A percentile compares a stretch with the other conserved stretches of the same genome.
phyloP scores from a whole-genome alignment of 768 basidiomycete species.

The Mycena indigotica region DNA sequence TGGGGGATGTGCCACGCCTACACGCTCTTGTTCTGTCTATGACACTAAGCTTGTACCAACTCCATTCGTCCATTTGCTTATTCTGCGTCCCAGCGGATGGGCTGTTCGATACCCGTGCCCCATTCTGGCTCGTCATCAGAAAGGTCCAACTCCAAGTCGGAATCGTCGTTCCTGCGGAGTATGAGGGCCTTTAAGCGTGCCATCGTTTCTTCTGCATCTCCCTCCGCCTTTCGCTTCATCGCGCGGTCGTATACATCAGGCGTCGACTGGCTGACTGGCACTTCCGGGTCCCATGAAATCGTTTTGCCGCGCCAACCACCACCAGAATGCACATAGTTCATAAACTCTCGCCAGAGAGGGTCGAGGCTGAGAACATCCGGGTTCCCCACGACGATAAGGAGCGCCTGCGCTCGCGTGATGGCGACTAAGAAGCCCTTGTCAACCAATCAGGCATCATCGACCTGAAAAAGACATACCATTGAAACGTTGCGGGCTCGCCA shows the following conservation, averaged over 20 bases:
- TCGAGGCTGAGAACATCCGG: constrained; percentile 61
- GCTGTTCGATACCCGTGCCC: background rate
- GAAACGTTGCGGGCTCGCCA: constrained; percentile 56
- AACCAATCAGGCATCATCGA: constrained; percentile 2
- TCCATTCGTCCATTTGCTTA: background rate
- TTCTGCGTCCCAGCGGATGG: background rate
- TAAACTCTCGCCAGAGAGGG: constrained; percentile 61
- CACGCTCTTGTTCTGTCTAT: background rate
- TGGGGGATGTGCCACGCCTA: background rate
- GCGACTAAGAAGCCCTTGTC: constrained; percentile 45
- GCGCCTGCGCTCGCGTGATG: constrained; percentile 60
- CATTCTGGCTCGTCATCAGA: constrained; percentile 17
- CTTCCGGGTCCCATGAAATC: constrained; percentile 53
- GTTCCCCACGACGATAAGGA: constrained; percentile 63
- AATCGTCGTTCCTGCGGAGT: constrained; percentile 19
- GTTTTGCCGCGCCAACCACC: constrained; percentile 57
- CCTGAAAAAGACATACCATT: constrained; percentile 53
- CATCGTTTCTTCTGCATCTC: constrained; percentile 26
- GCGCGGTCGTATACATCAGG: constrained; percentile 13
- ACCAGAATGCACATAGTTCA: constrained; percentile 56
- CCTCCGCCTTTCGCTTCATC: constrained; percentile 17
- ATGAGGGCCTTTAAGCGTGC: constrained; percentile 24
- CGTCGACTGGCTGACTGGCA: constrained; percentile 26
- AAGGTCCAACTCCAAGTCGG: constrained; percentile 23
- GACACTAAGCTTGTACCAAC: background rate